These are phyloP conservation scores for Microthlaspi erraticum DNA, from an alignment of 345 rosid species.

Conservation along the genomic window DNA sequence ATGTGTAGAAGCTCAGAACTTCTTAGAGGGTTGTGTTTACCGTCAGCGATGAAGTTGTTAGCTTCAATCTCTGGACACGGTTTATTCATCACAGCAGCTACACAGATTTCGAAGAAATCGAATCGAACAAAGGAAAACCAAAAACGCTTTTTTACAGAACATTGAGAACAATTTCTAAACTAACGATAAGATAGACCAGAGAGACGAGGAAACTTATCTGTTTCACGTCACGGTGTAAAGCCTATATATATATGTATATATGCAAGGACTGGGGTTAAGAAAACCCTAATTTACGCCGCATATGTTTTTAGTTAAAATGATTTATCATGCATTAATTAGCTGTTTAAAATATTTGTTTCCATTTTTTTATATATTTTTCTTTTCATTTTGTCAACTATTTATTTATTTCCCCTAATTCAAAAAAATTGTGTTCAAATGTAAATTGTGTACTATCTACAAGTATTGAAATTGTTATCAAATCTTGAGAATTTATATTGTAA, in stretches of 20 bases:
- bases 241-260: conserved; percentile 26
- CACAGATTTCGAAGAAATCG: neutral
- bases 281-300: conserved; percentile 21
- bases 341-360: neutral
- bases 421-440: neutral
- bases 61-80: conserved; percentile 30
- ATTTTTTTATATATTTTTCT: neutral
- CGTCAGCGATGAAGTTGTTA: conserved; percentile 11
- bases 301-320: no score
- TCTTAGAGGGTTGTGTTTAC: conserved; percentile 40
- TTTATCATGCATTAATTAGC: no score
- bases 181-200: neutral
- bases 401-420: neutral
- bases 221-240: neutral
- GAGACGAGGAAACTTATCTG: neutral
- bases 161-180: no score
- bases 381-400: neutral
- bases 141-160: neutral
- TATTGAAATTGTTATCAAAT: neutral
- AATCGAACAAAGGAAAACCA: neutral
- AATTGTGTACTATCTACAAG: neutral
- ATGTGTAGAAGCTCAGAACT: conserved; percentile 31
- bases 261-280: neutral
- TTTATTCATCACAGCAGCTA: conserved; percentile 23
- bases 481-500: neutral